These are phyloP conservation scores for Heracleum sosnowskyi DNA, from an alignment of 129 eudicot species.

Conservation along the genomic window DNA sequence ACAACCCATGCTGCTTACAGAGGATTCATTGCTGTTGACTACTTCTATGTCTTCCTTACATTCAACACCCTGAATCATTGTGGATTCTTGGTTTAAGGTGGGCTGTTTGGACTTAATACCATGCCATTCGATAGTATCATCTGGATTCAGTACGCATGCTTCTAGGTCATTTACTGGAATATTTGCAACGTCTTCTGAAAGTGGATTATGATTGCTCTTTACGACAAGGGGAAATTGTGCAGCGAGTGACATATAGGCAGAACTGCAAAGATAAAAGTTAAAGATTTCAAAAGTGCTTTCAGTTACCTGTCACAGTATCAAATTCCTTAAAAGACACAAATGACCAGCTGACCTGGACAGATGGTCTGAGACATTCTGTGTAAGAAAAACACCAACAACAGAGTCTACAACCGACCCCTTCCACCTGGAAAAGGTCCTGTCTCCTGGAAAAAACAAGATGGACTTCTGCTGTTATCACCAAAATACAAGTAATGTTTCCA, in stretches of 20 bases:
- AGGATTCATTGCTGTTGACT: slow-evolving; percentile 33
- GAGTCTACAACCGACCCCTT: slow-evolving; percentile 97
- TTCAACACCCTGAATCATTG: slow-evolving; percentile 24
- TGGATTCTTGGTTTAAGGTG: slow-evolving; percentile 27
- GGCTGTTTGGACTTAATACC: slow-evolving; percentile 27
- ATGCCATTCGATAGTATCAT: slow-evolving; percentile 39
- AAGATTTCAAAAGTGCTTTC: slow-evolving; percentile 2
- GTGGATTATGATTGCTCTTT: slow-evolving; percentile 23
- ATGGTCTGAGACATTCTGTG: slow-evolving; percentile 96
- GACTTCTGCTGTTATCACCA: neutral
- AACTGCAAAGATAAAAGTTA: slow-evolving; percentile 49
- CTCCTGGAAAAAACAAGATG: slow-evolving; percentile 48
- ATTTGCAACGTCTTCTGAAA: slow-evolving; percentile 27
- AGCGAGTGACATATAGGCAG: slow-evolving; percentile 91
- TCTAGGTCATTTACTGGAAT: slow-evolving; percentile 38
- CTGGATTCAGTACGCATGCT: slow-evolving; percentile 34
- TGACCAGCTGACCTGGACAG: slow-evolving; percentile 65
- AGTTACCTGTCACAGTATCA: neutral
- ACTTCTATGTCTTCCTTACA: slow-evolving; percentile 35
- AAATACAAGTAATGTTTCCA: neutral
- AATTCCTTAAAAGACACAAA: slow-evolving; percentile 5
- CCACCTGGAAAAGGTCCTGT: slow-evolving; percentile 95
- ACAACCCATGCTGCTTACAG: slow-evolving; percentile 21
- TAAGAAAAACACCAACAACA: slow-evolving; percentile 93
- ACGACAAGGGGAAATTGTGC: slow-evolving; percentile 61